Evolutionary conservation across 2,329 filamentous ascomycete genomes (phyloP), one percentile per base, ranked within the genome.

Genomic region (Sclerotinia borealis): DNA sequence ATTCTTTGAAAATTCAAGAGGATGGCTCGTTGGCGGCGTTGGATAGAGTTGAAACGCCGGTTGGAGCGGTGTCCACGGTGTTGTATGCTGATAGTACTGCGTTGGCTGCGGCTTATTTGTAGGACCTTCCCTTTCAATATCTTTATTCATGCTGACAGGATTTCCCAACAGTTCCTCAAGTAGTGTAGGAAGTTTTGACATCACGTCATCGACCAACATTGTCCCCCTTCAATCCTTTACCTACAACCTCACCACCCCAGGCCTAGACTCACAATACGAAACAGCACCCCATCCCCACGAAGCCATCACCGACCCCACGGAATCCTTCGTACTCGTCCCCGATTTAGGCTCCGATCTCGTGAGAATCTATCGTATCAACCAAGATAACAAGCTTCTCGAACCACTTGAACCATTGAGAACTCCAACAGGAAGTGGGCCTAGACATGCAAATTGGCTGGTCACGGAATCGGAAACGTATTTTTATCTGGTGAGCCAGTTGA

Each of bases 261-360:
- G 54, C 15, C n/a, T 29, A 17, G 41, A 22, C 13, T 27, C 54
- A 8, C 11, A 45, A 11, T 47, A 45, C 19, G 39, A 60, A 60
- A 31, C 25, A 10, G 58, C 45, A 8, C 73, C 80, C 1, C 79
- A 82, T 65, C 80, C 81, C 0, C 82, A 84, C 67, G 72, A 81
- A 65, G 76, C 78, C 25, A 72, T 83, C 65, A 71, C 83, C 27
- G 81, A 84, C 66, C 82, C 81, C 1, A 81, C 79, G 0, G 77
- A 76, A 3, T 65, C 75, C 17, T 84, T 77, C 69, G 65, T 83
- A 13, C 66, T 84, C 25, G 75, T 79, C 29, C 80, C 81, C 0
- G 82, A 84, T 60, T 75, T 87, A 2, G 79, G 82, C 19, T 75
- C 77, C 0, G 81, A 84, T 64, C 59, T 76, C 0, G 70, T 83